Evolutionary conservation across 495 filamentous ascomycete species (phyloP).

Genomic region (Aspergillus carlsbadensis): DNA sequence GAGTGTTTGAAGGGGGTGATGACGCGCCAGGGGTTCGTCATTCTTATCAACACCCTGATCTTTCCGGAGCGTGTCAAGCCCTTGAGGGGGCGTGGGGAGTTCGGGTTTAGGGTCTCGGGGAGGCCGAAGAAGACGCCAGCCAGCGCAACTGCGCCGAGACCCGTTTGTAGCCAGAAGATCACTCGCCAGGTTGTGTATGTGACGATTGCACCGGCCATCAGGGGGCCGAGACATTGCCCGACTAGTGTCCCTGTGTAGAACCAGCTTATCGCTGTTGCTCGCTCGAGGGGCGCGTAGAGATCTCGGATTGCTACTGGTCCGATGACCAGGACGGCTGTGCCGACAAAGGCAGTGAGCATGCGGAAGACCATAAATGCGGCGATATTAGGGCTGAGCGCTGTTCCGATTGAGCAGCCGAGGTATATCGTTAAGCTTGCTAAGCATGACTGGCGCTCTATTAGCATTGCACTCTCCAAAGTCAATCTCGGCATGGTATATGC

Average conservation of each 20-base stretch:
- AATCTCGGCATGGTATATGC: neutral
- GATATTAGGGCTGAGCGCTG: constrained; percentile 15
- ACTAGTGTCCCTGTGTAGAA: constrained; percentile 16
- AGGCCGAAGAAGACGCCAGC: constrained; percentile 6
- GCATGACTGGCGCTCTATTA: too few species aligned
- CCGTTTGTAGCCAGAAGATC: constrained; percentile 19
- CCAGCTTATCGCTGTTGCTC: constrained; percentile 12
- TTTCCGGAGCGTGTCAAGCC: neutral
- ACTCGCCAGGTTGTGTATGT: constrained; percentile 19
- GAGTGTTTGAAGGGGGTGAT: constrained; percentile 54
- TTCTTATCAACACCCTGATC: neutral
- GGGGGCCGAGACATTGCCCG: constrained; percentile 13
- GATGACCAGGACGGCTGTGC: constrained; percentile 15
- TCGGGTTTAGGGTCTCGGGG: constrained; percentile 9
- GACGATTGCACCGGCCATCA: constrained; percentile 16
- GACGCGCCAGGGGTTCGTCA: constrained; percentile 15
- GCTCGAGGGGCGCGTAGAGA: constrained; percentile 13
- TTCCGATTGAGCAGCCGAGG: constrained; percentile 11
- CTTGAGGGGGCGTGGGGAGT: neutral
- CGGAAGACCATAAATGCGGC: constrained; percentile 18
- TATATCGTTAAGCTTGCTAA: constrained; percentile 7
- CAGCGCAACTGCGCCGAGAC: constrained; percentile 5
- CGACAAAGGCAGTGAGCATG: constrained; percentile 15
- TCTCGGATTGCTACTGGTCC: constrained; percentile 14
- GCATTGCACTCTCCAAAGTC: too few species aligned